A percentile compares a stretch with the other conserved stretches of the same genome.
Evolutionary conservation across 805 yeast species (phyloP).

Genomic region (Crinitomyces ghanaensis): DNA sequence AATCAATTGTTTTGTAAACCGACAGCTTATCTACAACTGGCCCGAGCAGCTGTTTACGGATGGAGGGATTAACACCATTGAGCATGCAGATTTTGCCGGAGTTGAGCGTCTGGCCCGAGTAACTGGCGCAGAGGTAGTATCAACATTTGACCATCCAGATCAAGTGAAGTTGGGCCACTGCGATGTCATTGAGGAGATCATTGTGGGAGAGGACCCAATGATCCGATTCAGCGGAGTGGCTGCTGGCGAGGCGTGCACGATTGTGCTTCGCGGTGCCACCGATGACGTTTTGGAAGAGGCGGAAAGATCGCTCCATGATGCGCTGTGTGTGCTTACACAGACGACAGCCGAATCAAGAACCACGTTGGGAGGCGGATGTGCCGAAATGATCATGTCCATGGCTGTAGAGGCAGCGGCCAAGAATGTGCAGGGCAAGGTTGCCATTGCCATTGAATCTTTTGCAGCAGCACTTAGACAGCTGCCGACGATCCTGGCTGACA

Average conservation of each 20-base stretch:
- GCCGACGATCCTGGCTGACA: slow-evolving; percentile 92
- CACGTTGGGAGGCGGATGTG: slow-evolving; percentile 89
- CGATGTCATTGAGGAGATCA: slow-evolving; percentile 78
- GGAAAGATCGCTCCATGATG: slow-evolving; percentile 94
- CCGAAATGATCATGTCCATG: slow-evolving; percentile 93
- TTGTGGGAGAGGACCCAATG: slow-evolving; percentile 87
- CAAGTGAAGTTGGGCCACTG: slow-evolving; percentile 79
- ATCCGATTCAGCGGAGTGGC: slow-evolving; percentile 91
- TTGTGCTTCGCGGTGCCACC: slow-evolving; percentile 94
- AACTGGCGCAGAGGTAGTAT: slow-evolving; percentile 96
- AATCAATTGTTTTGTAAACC: slow-evolving; percentile 81
- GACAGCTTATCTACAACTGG: slow-evolving; percentile 95
- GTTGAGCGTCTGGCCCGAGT: slow-evolving; percentile 92
- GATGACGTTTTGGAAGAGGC: slow-evolving; percentile 94
- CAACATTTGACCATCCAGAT: slow-evolving; percentile 90
- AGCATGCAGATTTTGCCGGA: slow-evolving; percentile 98
- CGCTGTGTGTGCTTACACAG: slow-evolving; percentile 87
- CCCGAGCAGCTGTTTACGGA: slow-evolving; percentile 94
- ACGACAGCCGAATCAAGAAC: slow-evolving; percentile 89
- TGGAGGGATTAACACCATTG: slow-evolving; percentile 77
- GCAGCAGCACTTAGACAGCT: slow-evolving; percentile 89
- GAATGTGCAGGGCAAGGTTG: slow-evolving; percentile 83
- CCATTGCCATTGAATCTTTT: slow-evolving; percentile 88
- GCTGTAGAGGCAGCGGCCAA: slow-evolving; percentile 92
- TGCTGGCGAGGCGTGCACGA: slow-evolving; percentile 92